These are phyloP conservation scores for Claviceps purpurea DNA, from an alignment of 2,329 filamentous ascomycete species.

Conservation along the genomic window DNA sequence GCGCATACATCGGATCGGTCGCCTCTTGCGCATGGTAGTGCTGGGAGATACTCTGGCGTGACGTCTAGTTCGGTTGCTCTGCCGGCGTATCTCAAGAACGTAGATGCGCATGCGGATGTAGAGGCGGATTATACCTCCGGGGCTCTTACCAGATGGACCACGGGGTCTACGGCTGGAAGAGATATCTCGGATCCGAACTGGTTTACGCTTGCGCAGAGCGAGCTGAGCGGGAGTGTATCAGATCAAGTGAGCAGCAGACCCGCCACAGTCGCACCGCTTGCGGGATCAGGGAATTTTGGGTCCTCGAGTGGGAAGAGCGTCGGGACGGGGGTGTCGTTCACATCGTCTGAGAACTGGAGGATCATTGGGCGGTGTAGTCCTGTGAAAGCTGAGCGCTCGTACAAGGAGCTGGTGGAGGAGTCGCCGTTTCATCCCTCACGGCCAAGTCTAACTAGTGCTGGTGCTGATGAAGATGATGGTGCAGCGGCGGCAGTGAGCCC, in stretches of 20 bases:
- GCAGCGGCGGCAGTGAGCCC: neutral
- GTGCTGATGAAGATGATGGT: conserved; percentile 8
- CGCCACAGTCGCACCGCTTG: conserved; percentile 6
- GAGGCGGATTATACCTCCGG: neutral
- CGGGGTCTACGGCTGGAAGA: conserved; percentile 4
- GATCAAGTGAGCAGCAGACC: conserved; percentile 12
- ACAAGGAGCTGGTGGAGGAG: conserved; percentile 20
- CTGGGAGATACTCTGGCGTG: conserved; percentile 15
- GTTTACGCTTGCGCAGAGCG: conserved; percentile 10
- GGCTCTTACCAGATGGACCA: conserved; percentile 4
- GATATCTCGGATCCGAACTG: conserved; percentile 8
- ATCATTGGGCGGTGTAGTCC: conserved; percentile 12
- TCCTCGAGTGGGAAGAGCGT: conserved; percentile 11
- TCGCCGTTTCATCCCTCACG: conserved; percentile 26
- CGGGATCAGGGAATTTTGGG: conserved; percentile 9
- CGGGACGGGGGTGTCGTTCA: conserved; percentile 19
- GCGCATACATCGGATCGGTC: conserved; percentile 6
- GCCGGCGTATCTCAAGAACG: conserved; percentile 7
- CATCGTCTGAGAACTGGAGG: conserved; percentile 24
- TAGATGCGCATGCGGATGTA: no score
- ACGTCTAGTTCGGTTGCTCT: conserved; percentile 23
- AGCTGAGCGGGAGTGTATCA: conserved; percentile 12
- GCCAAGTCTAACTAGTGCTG: conserved; percentile 12
- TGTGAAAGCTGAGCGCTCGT: conserved; percentile 17
- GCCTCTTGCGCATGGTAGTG: conserved; percentile 10